These are phyloP conservation scores for Mollisia scopiformis DNA, from an alignment of 2,329 filamentous ascomycete species.

Conservation along the genomic window DNA sequence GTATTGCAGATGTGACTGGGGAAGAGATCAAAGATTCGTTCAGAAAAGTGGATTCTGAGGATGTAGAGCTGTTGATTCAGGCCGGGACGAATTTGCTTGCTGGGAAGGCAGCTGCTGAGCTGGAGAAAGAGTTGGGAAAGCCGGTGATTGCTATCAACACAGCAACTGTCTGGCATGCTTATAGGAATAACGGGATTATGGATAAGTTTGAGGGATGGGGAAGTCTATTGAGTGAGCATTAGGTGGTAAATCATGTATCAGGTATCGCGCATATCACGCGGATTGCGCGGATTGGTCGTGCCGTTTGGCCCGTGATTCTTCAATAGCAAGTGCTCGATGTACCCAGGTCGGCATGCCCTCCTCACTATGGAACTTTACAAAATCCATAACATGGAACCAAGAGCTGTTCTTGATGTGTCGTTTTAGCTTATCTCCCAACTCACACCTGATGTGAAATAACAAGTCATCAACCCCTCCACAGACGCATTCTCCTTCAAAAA, in stretches of 20 bases:
- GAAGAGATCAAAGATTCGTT: constrained; percentile 36
- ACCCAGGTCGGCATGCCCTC: no score
- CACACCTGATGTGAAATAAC: constrained; percentile 18
- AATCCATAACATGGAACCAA: no score
- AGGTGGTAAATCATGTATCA: neutral
- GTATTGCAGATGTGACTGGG: constrained; percentile 37
- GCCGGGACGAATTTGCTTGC: constrained; percentile 40
- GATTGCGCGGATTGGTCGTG: no score
- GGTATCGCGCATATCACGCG: no score
- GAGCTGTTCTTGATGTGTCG: no score
- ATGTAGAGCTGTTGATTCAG: constrained; percentile 36
- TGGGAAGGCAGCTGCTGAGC: constrained; percentile 32
- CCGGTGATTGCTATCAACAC: constrained; percentile 39
- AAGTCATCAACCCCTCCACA: constrained; percentile 23
- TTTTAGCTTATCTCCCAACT: neutral
- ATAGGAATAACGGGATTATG: constrained; percentile 32
- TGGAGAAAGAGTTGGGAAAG: constrained; percentile 35
- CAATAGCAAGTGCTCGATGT: no score
- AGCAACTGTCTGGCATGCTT: constrained; percentile 38
- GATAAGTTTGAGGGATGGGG: constrained; percentile 30
- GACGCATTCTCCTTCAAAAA: constrained; percentile 21
- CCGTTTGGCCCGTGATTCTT: no score
- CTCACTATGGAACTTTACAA: no score
- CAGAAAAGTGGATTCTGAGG: constrained; percentile 27
- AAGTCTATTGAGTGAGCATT: constrained; percentile 21